phyloP scores from a whole-genome alignment of 306 rosid species.

The Corylus americana region DNA sequence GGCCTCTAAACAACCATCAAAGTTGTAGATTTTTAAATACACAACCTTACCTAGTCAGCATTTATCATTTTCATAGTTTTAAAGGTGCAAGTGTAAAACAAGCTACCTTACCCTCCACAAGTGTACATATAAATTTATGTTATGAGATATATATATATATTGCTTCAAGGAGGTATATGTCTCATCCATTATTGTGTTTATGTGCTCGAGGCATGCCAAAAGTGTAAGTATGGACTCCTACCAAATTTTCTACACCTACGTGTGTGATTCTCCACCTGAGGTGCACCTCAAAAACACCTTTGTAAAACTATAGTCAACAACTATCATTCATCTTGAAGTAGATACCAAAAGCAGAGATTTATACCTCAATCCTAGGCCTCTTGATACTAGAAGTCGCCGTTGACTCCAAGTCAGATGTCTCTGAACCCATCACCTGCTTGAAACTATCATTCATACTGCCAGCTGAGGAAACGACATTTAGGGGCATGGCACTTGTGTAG shows the following conservation, averaged over 20 bases:
- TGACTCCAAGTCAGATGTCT: conserved; percentile 71
- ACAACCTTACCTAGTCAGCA: neutral
- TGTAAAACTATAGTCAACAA: neutral
- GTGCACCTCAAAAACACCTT: neutral
- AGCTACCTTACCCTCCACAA: neutral
- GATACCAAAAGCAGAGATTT: conserved; percentile 18
- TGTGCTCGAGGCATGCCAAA: neutral
- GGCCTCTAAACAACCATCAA: neutral
- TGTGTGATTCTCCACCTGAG: neutral
- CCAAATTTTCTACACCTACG: neutral
- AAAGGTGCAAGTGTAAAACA: neutral
- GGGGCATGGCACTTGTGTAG: conserved; percentile 70
- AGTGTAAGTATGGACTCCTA: neutral
- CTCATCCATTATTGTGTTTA: neutral
- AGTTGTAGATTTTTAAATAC: neutral
- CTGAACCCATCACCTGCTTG: conserved; percentile 52
- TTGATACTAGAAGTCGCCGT: conserved; percentile 71
- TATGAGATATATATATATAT: too few species aligned
- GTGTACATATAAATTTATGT: neutral
- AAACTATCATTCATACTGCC: conserved; percentile 65
- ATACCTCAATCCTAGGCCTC: conserved; percentile 76
- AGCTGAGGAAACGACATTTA: conserved; percentile 66
- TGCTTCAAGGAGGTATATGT: neutral
- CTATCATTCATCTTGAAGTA: neutral
- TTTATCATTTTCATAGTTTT: neutral